A percentile compares a stretch with the other conserved stretches of the same genome.
Evolutionary conservation across 2,329 filamentous ascomycete genomes (phyloP).

Genomic region (Exophiala sp.): DNA sequence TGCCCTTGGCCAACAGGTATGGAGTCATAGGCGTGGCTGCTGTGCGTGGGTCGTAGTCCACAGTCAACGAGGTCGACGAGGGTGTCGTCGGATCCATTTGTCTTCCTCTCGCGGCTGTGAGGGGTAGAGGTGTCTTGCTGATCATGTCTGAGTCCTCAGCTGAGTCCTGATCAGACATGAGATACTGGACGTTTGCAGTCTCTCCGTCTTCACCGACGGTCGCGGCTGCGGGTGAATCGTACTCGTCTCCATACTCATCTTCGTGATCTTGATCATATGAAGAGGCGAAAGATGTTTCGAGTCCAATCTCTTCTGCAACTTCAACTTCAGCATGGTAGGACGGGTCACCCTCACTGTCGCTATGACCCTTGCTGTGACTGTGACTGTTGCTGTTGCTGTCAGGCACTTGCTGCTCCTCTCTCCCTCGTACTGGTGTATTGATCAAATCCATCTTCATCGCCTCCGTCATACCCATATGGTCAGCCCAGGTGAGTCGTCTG

Average conservation of each 20-base stretch:
- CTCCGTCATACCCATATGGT: conserved; percentile 11
- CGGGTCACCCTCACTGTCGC: too few species aligned
- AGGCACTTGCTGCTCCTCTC: background rate
- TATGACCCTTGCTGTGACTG: too few species aligned
- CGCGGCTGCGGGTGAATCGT: conserved; percentile 22
- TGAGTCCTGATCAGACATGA: conserved; percentile 5
- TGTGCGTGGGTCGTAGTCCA: conserved; percentile 29
- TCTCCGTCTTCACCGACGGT: conserved; percentile 17
- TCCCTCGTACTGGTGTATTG: conserved; percentile 20
- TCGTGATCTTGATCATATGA: too few species aligned
- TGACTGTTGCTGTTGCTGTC: too few species aligned
- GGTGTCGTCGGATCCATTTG: conserved; percentile 3
- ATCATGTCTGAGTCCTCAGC: background rate
- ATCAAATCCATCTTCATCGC: conserved; percentile 18
- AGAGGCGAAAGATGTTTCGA: conserved; percentile 12
- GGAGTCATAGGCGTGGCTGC: conserved; percentile 32
- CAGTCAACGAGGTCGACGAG: conserved; percentile 7
- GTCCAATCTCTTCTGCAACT: background rate
- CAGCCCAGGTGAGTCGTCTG: conserved; percentile 8
- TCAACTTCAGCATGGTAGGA: conserved; percentile 1
- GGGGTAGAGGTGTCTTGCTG: background rate
- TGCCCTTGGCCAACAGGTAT: conserved; percentile 41
- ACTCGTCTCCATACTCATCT: too few species aligned
- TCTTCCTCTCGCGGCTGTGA: background rate
- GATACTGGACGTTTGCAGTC: conserved; percentile 6